Evolutionary conservation across 192 early-diverging fungal genomes (phyloP).

Genomic region (Dissophora globulifera): DNA sequence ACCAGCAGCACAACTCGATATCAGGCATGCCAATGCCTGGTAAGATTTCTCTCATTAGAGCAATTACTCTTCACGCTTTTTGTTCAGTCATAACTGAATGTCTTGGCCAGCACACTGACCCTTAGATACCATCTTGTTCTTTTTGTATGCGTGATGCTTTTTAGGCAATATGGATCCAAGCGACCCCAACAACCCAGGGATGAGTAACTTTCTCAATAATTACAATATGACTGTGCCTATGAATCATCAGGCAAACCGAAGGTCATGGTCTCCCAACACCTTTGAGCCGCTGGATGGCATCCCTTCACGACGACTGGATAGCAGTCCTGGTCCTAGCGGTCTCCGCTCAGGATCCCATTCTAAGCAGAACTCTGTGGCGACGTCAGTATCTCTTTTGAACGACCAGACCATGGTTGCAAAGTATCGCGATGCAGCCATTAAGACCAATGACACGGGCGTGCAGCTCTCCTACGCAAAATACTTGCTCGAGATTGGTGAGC

Average conservation of each 20-base stretch:
- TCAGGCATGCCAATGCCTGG: conserved; percentile 22
- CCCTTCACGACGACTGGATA: conserved; percentile 19
- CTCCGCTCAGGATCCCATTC: conserved; percentile 15
- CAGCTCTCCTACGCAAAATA: conserved; percentile 84
- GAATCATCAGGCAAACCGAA: conserved; percentile 7
- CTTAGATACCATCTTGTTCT: neutral
- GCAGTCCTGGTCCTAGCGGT: conserved; percentile 13
- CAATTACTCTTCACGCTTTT: no score
- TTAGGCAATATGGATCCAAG: conserved; percentile 33
- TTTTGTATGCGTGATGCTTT: neutral
- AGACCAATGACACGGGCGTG: conserved; percentile 74
- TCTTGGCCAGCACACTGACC: neutral
- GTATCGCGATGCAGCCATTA: conserved; percentile 80
- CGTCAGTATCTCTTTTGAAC: conserved; percentile 31
- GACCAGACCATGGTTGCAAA: conserved; percentile 49
- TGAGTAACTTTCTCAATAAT: neutral
- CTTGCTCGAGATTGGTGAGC: conserved; percentile 71
- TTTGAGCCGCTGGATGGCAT: conserved; percentile 23
- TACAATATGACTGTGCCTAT: neutral
- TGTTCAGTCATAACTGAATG: no score
- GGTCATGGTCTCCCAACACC: conserved; percentile 42
- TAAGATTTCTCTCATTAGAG: no score
- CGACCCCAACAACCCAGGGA: conserved; percentile 9
- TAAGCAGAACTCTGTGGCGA: conserved; percentile 41
- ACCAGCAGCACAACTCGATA: conserved; percentile 32